phyloP scores from a whole-genome alignment of 2,329 filamentous ascomycete species.

The Cordyceps tenuipes region DNA sequence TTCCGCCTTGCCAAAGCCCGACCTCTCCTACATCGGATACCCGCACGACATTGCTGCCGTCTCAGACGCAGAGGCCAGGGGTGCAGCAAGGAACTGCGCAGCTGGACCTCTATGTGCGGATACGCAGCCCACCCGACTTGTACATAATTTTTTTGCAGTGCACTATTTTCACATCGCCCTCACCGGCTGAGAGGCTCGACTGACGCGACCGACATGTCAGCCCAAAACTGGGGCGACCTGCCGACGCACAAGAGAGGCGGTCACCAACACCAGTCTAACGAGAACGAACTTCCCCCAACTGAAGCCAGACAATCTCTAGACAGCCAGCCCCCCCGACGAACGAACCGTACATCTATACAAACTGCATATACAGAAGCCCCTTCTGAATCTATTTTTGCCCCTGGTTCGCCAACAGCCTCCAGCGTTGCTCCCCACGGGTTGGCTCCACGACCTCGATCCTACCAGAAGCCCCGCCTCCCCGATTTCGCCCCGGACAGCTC shows the following conservation, averaged over 20 bases:
- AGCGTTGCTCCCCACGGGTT: conserved; percentile 44
- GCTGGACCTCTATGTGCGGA: conserved; percentile 2
- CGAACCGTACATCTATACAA: conserved; percentile 47
- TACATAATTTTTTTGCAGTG: conserved; percentile 8
- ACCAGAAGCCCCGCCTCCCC: conserved; percentile 37
- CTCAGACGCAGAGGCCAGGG: conserved; percentile 3
- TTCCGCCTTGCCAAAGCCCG: conserved; percentile 1
- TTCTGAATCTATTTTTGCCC: conserved; percentile 51
- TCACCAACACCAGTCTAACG: conserved; percentile 11
- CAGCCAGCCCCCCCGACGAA: conserved; percentile 33
- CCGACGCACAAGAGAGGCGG: conserved; percentile 9
- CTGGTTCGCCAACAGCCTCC: conserved; percentile 46
- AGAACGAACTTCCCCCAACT: conserved; percentile 21
- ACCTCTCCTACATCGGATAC: neutral
- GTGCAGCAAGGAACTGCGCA: neutral
- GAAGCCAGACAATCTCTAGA: conserved; percentile 26
- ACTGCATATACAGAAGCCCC: conserved; percentile 46
- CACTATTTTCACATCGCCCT: conserved; percentile 1
- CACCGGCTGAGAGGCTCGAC: neutral
- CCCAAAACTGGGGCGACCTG: conserved; percentile 12
- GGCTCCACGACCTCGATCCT: conserved; percentile 51
- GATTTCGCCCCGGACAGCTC: conserved; percentile 28
- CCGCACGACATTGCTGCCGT: neutral
- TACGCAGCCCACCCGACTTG: neutral
- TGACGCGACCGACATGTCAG: conserved; percentile 10